phyloP scores from a whole-genome alignment of 768 basidiomycete species.

The Sarcodon aspratus region DNA sequence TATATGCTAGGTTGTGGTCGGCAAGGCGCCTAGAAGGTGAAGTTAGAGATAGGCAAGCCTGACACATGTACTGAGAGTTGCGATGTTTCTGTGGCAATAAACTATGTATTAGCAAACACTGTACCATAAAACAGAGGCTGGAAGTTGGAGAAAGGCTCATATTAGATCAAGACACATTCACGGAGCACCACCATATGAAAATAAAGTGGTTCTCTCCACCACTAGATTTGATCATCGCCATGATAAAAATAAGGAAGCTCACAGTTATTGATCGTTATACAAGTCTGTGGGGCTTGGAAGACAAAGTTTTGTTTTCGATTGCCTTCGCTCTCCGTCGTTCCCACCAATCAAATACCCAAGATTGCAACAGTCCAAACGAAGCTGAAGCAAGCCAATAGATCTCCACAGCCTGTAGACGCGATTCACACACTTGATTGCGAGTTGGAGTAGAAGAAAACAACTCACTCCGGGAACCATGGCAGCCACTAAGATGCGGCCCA shows the following conservation, averaged over 20 bases:
- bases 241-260: conserved; percentile 1
- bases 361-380: conserved; percentile 59
- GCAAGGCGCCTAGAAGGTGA: too few species aligned
- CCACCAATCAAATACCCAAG: conserved; percentile 62
- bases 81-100: too few species aligned
- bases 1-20: too few species aligned
- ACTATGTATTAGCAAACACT: too few species aligned
- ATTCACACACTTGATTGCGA: conserved; percentile 3
- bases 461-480: conserved; percentile 63
- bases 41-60: too few species aligned
- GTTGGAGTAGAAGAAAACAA: conserved; percentile 4
- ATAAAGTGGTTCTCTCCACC: conserved; percentile 44
- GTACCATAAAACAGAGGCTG: too few species aligned
- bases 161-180: conserved; percentile 88
- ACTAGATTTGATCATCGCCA: conserved; percentile 65
- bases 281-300: background rate
- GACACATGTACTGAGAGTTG: too few species aligned
- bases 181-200: conserved; percentile 29
- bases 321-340: conserved; percentile 28
- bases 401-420: conserved; percentile 39
- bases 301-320: conserved; percentile 1
- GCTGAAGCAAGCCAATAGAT: conserved; percentile 77
- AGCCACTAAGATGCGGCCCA: conserved; percentile 57
- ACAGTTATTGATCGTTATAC: background rate
- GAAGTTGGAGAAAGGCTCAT: conserved; percentile 34